Percentiles rank a stretch among this genome's conserved stretches.
These are phyloP conservation scores for Boletus huronensis DNA, from an alignment of 768 basidiomycete species.

Conservation along the genomic window DNA sequence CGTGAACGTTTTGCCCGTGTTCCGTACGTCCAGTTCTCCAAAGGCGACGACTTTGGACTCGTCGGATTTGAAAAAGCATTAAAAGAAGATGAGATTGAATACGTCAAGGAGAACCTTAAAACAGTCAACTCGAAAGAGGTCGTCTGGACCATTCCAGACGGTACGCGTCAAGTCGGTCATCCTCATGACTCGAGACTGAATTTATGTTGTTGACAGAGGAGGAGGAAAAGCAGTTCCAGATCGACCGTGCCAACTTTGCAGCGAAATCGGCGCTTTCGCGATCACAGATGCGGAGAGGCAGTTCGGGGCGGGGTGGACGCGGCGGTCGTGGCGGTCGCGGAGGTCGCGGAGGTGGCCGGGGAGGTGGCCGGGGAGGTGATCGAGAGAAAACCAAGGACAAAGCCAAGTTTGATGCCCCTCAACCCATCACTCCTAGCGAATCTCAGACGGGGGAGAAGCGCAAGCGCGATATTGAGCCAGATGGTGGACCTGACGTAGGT, in stretches of 20 bases:
- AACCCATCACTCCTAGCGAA: constrained; percentile 30
- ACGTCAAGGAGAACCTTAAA: constrained; percentile 61
- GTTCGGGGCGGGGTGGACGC: constrained; percentile 41
- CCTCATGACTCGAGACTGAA: not conserved
- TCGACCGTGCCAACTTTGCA: constrained; percentile 69
- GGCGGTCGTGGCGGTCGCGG: constrained; percentile 42
- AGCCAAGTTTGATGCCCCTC: constrained; percentile 11
- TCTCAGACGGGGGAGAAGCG: constrained; percentile 67
- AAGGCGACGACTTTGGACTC: constrained; percentile 45
- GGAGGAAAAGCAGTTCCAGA: constrained; percentile 67
- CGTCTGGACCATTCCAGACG: constrained; percentile 60
- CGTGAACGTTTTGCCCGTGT: constrained; percentile 44
- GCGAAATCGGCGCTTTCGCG: constrained; percentile 47
- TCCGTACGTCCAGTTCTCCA: constrained; percentile 47
- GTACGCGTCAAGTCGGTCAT: constrained; percentile 34
- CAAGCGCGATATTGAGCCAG: constrained; percentile 73
- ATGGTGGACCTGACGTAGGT: constrained; percentile 69
- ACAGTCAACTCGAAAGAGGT: constrained; percentile 63
- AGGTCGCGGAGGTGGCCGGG: constrained; percentile 2
- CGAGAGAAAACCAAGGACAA: constrained; percentile 16
- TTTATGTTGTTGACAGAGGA: constrained; percentile 45
- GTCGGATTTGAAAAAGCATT: constrained; percentile 61
- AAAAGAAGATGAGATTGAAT: constrained; percentile 68
- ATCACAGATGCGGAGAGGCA: constrained; percentile 39
- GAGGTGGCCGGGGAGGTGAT: constrained; percentile 24